Conservation (phyloP, 192 early-diverging fungal genomes). For the Nowakowskiella sp. region DNA sequence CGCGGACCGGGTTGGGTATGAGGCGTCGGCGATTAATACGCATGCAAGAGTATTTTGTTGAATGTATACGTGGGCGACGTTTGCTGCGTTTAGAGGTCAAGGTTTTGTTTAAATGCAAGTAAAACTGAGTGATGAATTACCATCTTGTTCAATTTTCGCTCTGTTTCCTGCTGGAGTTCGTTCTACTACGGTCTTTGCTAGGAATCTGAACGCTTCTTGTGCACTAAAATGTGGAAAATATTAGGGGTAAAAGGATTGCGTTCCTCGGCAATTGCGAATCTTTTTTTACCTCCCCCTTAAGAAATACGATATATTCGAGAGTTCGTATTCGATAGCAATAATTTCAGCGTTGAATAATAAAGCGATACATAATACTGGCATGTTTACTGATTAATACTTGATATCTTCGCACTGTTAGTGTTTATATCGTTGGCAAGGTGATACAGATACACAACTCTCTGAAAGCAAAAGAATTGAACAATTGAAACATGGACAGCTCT, state of each 20-base stretch:
- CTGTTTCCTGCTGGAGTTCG: slow-evolving; percentile 71
- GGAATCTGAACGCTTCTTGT: slow-evolving; percentile 83
- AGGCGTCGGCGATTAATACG: slow-evolving; percentile 72
- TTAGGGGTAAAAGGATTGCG: background rate
- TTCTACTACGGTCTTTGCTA: slow-evolving; percentile 74
- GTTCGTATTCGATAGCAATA: slow-evolving; percentile 59
- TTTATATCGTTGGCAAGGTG: too few species aligned
- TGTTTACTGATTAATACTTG: too few species aligned
- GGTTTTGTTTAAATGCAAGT: background rate
- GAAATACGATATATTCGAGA: slow-evolving; percentile 78
- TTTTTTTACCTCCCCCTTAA: slow-evolving; percentile 62
- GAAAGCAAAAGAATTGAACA: too few species aligned
- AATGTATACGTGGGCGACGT: slow-evolving; percentile 74
- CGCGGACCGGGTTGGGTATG: slow-evolving; percentile 84
- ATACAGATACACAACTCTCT: too few species aligned
- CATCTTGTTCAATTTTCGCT: slow-evolving; percentile 69
- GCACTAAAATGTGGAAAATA: slow-evolving; percentile 40
- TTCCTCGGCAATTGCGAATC: background rate
- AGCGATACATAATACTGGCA: too few species aligned
- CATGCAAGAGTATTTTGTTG: slow-evolving; percentile 62
- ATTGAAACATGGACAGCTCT: too few species aligned
- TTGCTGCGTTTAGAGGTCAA: slow-evolving; percentile 39
- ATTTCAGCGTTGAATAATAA: slow-evolving; percentile 26
- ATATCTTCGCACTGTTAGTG: too few species aligned
- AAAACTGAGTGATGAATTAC: slow-evolving; percentile 32